Conservation (phyloP, 352 stramenopile species). For the Pythium phragmiticola region DNA sequence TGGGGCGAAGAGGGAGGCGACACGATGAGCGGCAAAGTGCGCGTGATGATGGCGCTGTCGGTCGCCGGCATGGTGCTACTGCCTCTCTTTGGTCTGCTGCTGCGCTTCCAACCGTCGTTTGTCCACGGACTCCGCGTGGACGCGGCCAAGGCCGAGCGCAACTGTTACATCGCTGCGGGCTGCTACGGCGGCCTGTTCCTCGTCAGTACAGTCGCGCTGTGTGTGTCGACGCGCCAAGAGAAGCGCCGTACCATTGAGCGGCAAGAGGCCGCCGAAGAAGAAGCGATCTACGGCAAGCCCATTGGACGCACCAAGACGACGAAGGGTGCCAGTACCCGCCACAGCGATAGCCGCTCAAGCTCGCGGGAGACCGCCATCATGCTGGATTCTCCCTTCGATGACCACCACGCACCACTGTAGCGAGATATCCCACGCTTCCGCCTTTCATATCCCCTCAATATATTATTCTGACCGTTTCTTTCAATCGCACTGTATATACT, state of each 20-base stretch:
- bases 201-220: conserved; percentile 27
- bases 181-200: conserved; percentile 52
- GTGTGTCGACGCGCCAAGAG: conserved; percentile 19
- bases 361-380: conserved; percentile 28
- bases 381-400: conserved; percentile 16
- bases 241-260: background rate
- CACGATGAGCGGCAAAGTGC: conserved; percentile 34
- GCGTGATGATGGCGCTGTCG: conserved; percentile 44
- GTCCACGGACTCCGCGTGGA: conserved; percentile 52
- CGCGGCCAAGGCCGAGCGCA: conserved; percentile 40
- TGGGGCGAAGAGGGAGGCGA: background rate
- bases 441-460: background rate
- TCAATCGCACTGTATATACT: background rate
- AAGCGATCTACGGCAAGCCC: background rate
- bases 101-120: conserved; percentile 58
- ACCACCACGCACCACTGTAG: conserved; percentile 9
- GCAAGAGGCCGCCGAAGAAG: conserved; percentile 3
- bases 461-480: background rate
- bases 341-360: conserved; percentile 15
- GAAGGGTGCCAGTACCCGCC: background rate
- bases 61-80: conserved; percentile 47
- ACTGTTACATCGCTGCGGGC: conserved; percentile 59
- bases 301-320: conserved; percentile 3
- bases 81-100: conserved; percentile 53
- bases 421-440: background rate